phyloP scores from a whole-genome alignment of 176 grass and related monocot species.

The Puccinellia tenuiflora region DNA sequence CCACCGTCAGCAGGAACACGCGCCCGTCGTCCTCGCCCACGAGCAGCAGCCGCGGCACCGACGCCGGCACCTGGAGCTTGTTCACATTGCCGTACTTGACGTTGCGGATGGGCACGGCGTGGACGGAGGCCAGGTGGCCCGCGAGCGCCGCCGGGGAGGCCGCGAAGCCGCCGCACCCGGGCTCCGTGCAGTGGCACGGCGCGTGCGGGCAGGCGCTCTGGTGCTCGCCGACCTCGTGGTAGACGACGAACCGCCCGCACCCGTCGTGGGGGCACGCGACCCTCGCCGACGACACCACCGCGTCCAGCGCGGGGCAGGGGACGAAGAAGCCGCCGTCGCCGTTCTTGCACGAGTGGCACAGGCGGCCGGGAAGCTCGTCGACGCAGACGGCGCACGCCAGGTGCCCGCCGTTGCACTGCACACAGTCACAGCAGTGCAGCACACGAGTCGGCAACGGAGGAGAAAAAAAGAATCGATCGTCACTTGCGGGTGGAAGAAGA shows the following conservation, averaged over 20 bases:
- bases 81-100: not conserved
- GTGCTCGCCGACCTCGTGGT: slow-evolving; percentile 6
- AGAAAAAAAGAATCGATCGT: too few relatives aligned
- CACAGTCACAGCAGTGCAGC: too few relatives aligned
- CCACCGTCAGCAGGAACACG: slow-evolving; percentile 22
- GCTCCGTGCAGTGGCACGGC: slow-evolving; percentile 26
- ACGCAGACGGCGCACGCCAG: not conserved
- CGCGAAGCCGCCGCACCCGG: slow-evolving; percentile 16
- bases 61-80: not conserved
- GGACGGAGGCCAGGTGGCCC: not conserved
- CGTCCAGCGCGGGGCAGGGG: slow-evolving; percentile 8
- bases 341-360: not conserved
- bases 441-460: not conserved
- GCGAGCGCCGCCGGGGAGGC: not conserved
- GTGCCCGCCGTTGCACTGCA: slow-evolving; percentile 25
- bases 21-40: not conserved
- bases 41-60: not conserved
- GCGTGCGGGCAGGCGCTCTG: slow-evolving; percentile 13
- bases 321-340: not conserved
- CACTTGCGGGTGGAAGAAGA: too few relatives aligned
- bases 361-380: not conserved
- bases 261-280: slow-evolving; percentile 14
- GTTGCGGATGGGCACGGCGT: not conserved
- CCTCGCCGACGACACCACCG: not conserved
- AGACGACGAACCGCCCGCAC: slow-evolving; percentile 6